A percentile compares a stretch with the other conserved stretches of the same genome.
These are phyloP conservation scores for Xylariales sp. DNA, from an alignment of 2,329 filamentous ascomycete genomes.

Conservation along the genomic window DNA sequence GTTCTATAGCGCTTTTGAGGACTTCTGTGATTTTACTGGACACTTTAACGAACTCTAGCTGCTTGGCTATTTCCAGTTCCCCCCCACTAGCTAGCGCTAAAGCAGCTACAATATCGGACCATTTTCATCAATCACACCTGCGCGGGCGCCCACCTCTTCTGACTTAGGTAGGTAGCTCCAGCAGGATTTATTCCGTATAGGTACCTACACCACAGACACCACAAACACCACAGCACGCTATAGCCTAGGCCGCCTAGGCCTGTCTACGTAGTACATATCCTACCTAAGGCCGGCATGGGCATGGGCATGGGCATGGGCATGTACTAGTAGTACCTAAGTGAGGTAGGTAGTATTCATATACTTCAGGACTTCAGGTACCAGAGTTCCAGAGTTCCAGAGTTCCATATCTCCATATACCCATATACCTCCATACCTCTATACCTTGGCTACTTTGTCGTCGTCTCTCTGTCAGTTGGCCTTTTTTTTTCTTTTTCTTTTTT, in stretches of 20 bases:
- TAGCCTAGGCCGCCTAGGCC: neutral
- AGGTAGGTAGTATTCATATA: neutral
- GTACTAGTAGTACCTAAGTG: too few relatives aligned
- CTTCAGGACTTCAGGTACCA: neutral
- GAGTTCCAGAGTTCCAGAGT: neutral
- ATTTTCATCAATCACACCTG: constrained; percentile 23
- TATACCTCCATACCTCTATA: too few relatives aligned
- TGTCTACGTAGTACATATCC: too few relatives aligned
- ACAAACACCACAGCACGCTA: too few relatives aligned
- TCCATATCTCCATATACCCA: neutral
- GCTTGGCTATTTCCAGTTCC: constrained; percentile 16
- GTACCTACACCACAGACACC: too few relatives aligned
- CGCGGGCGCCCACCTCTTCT: constrained; percentile 10
- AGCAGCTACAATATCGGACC: constrained; percentile 29
- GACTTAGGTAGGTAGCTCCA: constrained; percentile 14
- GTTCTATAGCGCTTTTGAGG: constrained; percentile 18
- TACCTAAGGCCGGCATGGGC: too few relatives aligned
- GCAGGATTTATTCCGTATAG: neutral
- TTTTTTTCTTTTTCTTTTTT: neutral
- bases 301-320: too few relatives aligned
- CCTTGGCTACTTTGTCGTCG: too few relatives aligned
- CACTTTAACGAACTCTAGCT: constrained; percentile 23
- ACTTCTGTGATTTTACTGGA: constrained; percentile 20
- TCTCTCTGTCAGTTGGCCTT: too few relatives aligned
- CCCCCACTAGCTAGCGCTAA: constrained; percentile 17